Base-by-base conservation (phyloP, 257 asterid species). In the Petrea volubilis region DNA sequence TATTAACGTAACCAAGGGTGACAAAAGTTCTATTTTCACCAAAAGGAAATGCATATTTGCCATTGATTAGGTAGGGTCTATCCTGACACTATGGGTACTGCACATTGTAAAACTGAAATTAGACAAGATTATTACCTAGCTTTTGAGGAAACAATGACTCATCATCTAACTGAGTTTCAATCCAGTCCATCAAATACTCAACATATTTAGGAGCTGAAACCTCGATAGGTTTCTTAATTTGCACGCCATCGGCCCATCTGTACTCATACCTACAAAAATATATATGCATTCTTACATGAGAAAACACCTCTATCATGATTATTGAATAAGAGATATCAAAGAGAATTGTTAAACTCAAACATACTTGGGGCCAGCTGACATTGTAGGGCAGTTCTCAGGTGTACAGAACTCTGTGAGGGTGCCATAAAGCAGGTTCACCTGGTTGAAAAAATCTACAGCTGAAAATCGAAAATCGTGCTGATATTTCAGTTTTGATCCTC, bases 391-490 rank as follows among this genome's bases (percentile, higher is more conserved):
- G 84, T 81, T 93, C 80, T 90, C 97, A 1, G 98, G 67, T 0
- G 96, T 93, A 63, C 97, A 93, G 77, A 88, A 93, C 83, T 90
- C 96, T 3, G 98, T 90, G 63, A 92, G 92, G 38, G 98, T 92
- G 82, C 98, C 96, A 76, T 83, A 92, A 55, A 92, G 96, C 73
- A 92, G 87, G 82, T 92, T 92, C 85, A 90, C 98, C 83, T 92
- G 98, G 83, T 92, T 92, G 96, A 92, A 92, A 90, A 92, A 92
- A 80, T 90, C 98, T n/a, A 90, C 98, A 67, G 97, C 97, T 88
- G 90, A 66, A 87, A 74, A 81, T 62, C n/a, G 34, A 74, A 69
- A 81, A 68, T 36, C 73, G 74, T 78, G 40, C 17, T 61, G 41
- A 40, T 34, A 38, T 61, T 64, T 70, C 74, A 82, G 79, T 69